Conservation (phyloP, 176 grass and related monocot genomes). For the Musa troglodytarum region DNA sequence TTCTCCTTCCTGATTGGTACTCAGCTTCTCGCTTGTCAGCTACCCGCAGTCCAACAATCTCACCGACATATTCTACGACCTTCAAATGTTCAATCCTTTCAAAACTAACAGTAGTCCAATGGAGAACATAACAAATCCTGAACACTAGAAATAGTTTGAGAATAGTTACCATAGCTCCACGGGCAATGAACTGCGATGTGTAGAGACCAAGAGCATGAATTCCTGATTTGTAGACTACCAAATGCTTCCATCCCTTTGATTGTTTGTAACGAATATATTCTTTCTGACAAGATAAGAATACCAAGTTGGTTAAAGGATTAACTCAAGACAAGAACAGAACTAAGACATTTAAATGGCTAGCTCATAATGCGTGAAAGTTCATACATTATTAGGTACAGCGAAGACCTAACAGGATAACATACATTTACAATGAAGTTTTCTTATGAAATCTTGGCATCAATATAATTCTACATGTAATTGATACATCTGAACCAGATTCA, state of each 20-base stretch:
- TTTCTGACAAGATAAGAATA: conserved; percentile 46
- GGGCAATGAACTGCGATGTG: conserved; percentile 67
- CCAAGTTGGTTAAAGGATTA: too few relatives aligned
- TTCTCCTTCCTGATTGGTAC: conserved; percentile 65
- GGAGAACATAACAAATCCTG: not conserved
- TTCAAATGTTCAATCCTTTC: conserved; percentile 27
- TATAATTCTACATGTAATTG: too few relatives aligned
- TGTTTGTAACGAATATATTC: conserved; percentile 68
- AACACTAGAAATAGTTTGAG: not conserved
- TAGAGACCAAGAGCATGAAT: conserved; percentile 97
- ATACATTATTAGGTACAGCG: too few relatives aligned
- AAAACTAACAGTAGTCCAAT: not conserved
- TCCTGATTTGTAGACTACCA: conserved; percentile 88
- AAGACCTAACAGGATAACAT: too few relatives aligned
- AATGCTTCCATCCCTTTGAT: conserved; percentile 70
- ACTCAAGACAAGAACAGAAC: not conserved
- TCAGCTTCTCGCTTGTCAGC: conserved; percentile 84
- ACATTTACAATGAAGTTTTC: not conserved
- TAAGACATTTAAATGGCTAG: not conserved
- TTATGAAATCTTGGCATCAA: too few relatives aligned
- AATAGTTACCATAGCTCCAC: conserved; percentile 68
- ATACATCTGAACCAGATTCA: too few relatives aligned
- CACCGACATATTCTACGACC: conserved; percentile 95
- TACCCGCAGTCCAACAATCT: conserved; percentile 63
- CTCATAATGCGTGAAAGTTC: too few relatives aligned